Evolutionary conservation across 2,329 filamentous ascomycete species (phyloP).

Genomic region (Cylindrodendrum hubeiense): DNA sequence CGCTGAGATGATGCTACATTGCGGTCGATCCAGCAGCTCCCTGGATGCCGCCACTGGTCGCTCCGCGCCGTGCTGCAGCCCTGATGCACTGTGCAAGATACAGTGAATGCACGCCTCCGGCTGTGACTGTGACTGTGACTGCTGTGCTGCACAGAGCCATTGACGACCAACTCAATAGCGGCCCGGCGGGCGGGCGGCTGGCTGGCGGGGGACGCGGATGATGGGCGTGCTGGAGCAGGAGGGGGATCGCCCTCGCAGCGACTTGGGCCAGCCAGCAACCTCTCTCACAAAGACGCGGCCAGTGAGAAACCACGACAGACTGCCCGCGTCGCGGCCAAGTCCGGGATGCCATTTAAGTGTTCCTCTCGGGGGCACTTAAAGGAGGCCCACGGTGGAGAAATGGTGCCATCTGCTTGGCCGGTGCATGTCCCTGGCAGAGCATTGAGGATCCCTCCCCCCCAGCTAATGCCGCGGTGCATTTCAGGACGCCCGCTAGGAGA

Average conservation of each 20-base stretch:
- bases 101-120: background rate
- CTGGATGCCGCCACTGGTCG: background rate
- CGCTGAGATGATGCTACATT: conserved; percentile 18
- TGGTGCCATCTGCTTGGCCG: conserved; percentile 44
- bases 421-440: conserved; percentile 35
- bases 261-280: background rate
- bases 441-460: conserved; percentile 33
- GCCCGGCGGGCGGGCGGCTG: background rate
- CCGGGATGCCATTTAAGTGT: conserved; percentile 19
- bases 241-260: conserved; percentile 24
- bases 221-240: conserved; percentile 2
- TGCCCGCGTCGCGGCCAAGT: conserved; percentile 20
- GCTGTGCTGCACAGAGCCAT: background rate
- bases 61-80: conserved; percentile 2
- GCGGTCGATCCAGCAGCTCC: conserved; percentile 30
- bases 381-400: conserved; percentile 43
- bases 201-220: background rate
- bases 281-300: conserved; percentile 4
- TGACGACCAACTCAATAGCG: no score
- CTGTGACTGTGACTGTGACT: conserved; percentile 1
- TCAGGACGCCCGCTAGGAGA: conserved; percentile 31
- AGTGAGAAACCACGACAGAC: conserved; percentile 10
- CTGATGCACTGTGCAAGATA: background rate
- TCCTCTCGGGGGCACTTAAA: conserved; percentile 33
- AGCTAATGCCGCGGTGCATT: conserved; percentile 34